Conservation (phyloP, 169 alveolate genomes). For the Plasmodium sp. region DNA sequence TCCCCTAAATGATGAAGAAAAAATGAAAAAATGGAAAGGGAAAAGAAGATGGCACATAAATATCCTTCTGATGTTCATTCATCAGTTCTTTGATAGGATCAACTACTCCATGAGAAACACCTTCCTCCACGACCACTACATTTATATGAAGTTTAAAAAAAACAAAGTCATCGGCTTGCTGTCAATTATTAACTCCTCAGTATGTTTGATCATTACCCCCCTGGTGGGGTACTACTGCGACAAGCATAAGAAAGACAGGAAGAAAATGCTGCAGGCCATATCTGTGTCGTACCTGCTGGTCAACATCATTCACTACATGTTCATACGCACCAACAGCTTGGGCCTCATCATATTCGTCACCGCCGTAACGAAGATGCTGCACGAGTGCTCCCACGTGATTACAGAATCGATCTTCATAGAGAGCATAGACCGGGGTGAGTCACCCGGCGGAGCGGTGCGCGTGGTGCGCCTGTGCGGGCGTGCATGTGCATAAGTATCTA, state of each 20-base stretch:
- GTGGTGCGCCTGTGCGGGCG: neutral
- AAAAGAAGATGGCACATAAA: constrained; percentile 66
- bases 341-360: constrained; percentile 39
- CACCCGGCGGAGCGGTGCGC: neutral
- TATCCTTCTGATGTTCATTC: constrained; percentile 52
- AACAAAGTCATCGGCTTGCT: constrained; percentile 49
- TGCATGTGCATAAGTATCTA: no score
- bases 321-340: constrained; percentile 38
- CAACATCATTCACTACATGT: constrained; percentile 60
- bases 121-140: constrained; percentile 53
- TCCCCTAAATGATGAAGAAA: constrained; percentile 33
- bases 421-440: constrained; percentile 59
- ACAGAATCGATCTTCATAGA: constrained; percentile 70
- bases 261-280: constrained; percentile 4
- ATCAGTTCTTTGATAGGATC: constrained; percentile 51
- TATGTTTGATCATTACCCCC: constrained; percentile 56
- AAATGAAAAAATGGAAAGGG: constrained; percentile 73
- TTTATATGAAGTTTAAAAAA: constrained; percentile 40
- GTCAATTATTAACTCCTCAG: constrained; percentile 52
- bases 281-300: constrained; percentile 40
- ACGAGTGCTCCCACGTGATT: constrained; percentile 58
- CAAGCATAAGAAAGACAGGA: constrained; percentile 50
- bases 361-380: constrained; percentile 58
- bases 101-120: constrained; percentile 71
- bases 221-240: constrained; percentile 62